A percentile compares a stretch with the other conserved stretches of the same genome.
Evolutionary conservation across 2,329 filamentous ascomycete genomes (phyloP).

Genomic region (Hypoxylon sp.): DNA sequence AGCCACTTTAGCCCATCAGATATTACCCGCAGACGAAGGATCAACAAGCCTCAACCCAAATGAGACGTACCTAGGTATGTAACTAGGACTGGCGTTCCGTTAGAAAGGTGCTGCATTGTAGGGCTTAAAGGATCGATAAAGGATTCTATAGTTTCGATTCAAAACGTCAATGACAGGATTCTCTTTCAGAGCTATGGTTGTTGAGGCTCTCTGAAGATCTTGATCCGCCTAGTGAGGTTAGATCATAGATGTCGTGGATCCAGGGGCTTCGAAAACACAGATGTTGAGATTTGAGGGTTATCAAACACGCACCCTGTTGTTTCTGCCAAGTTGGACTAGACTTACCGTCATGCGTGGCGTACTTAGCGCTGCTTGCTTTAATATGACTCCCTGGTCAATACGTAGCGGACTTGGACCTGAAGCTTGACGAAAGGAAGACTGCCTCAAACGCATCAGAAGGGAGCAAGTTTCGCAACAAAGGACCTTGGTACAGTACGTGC

Average conservation of each 20-base stretch:
- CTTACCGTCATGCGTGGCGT: constrained; percentile 33
- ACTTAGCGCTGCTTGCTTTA: constrained; percentile 25
- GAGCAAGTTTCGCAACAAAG: constrained; percentile 50
- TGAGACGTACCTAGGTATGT: constrained; percentile 13
- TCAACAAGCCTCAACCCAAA: constrained; percentile 37
- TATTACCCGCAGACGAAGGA: constrained; percentile 41
- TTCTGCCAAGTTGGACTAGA: constrained; percentile 36
- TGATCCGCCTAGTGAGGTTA: constrained; percentile 35
- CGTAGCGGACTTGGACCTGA: constrained; percentile 23
- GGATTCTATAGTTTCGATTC: constrained; percentile 43
- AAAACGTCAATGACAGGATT: constrained; percentile 36
- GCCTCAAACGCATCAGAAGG: constrained; percentile 45
- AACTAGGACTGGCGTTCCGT: neutral
- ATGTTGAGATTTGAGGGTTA: constrained; percentile 40
- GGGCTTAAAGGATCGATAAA: constrained; percentile 36
- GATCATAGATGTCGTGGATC: constrained; percentile 38
- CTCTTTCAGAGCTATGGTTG: constrained; percentile 12
- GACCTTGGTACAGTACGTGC: constrained; percentile 27
- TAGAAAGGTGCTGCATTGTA: constrained; percentile 5
- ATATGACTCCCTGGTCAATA: constrained; percentile 29
- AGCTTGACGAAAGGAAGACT: constrained; percentile 33
- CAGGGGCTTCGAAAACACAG: constrained; percentile 28
- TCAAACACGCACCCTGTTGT: constrained; percentile 41
- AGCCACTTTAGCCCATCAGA: constrained; percentile 34
- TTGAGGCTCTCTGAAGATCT: constrained; percentile 42